Conservation (phyloP, 2,329 filamentous ascomycete genomes). For the Aspergillus glaucus region DNA sequence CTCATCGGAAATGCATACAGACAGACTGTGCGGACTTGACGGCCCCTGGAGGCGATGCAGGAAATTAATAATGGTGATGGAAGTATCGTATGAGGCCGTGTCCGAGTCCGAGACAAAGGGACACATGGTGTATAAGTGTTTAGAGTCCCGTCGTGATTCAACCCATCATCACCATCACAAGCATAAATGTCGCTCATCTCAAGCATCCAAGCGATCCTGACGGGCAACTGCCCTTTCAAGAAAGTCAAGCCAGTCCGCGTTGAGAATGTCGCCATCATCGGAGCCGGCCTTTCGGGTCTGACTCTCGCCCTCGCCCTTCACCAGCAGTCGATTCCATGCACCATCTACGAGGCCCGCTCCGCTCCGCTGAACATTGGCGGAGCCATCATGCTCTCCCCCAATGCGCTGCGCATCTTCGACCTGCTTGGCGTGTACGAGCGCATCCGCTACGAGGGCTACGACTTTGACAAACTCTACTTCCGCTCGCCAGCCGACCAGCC, state of each 20-base stretch:
- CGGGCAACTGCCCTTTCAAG: no score
- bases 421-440: constrained; percentile 43
- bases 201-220: not conserved
- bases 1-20: no score
- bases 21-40: no score
- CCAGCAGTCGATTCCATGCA: constrained; percentile 44
- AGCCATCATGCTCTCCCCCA: constrained; percentile 55
- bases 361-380: constrained; percentile 46
- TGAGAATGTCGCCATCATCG: constrained; percentile 40
- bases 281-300: constrained; percentile 47
- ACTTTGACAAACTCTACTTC: constrained; percentile 49
- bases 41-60: no score
- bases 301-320: constrained; percentile 51
- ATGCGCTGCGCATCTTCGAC: constrained; percentile 51
- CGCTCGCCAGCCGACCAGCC: constrained; percentile 29
- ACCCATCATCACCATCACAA: no score
- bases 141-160: no score
- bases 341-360: constrained; percentile 47
- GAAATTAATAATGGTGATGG: no score
- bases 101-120: no score
- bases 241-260: no score
- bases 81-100: no score
- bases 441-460: constrained; percentile 42
- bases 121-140: no score
- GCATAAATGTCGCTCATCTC: not conserved